Conservation (phyloP, 345 rosid genomes). For the Aquilaria malaccensis region DNA sequence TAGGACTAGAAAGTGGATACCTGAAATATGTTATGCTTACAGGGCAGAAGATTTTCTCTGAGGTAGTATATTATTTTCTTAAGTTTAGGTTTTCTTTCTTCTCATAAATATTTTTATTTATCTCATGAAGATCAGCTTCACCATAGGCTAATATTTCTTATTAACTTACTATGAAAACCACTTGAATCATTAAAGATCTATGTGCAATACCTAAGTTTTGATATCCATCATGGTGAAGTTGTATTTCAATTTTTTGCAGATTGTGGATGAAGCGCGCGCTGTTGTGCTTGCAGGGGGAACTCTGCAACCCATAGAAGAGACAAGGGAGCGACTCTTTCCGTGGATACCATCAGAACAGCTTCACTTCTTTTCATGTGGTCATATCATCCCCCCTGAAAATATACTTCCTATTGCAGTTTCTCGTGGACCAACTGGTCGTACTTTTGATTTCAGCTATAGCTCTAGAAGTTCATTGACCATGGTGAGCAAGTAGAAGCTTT, state of each 20-base stretch:
- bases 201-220: slow-evolving; percentile 1
- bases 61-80: slow-evolving; percentile 35
- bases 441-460: slow-evolving; percentile 82
- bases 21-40: slow-evolving; percentile 89
- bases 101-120: not conserved
- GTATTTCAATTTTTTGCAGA: slow-evolving; percentile 32
- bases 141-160: not conserved
- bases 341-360: slow-evolving; percentile 58
- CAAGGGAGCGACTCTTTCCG: slow-evolving; percentile 89
- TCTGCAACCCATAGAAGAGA: slow-evolving; percentile 92
- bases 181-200: not conserved
- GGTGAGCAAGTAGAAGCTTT: slow-evolving; percentile 31
- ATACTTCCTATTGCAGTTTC: slow-evolving; percentile 78
- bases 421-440: slow-evolving; percentile 71
- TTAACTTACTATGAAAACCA: not conserved
- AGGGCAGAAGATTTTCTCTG: slow-evolving; percentile 76
- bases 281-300: slow-evolving; percentile 92
- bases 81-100: slow-evolving; percentile 6
- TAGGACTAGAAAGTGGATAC: slow-evolving; percentile 48
- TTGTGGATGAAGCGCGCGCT: slow-evolving; percentile 76
- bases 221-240: slow-evolving; percentile 3
- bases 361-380: slow-evolving; percentile 83
- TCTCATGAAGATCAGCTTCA: not conserved
- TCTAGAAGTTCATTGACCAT: slow-evolving; percentile 57
- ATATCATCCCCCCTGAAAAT: slow-evolving; percentile 79